These are phyloP conservation scores for Colletotrichum horii DNA, from an alignment of 2,329 filamentous ascomycete genomes.

Conservation along the genomic window DNA sequence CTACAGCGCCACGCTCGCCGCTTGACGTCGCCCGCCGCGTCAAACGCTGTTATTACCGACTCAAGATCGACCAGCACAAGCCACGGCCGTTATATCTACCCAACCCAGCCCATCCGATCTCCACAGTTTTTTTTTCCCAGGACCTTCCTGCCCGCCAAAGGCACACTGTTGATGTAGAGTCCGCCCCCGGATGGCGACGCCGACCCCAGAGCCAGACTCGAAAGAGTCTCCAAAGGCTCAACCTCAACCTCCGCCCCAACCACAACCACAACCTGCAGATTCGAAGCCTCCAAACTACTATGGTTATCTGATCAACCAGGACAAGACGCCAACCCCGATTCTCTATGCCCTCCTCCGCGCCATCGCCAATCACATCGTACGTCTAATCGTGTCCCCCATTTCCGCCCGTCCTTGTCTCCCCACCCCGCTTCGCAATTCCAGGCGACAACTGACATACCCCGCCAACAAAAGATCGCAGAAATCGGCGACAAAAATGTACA, in stretches of 20 bases:
- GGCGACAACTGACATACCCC: conserved; percentile 12
- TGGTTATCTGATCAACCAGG: conserved; percentile 69
- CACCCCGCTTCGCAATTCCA: neutral
- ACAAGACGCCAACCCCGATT: conserved; percentile 71
- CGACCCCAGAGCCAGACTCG: conserved; percentile 22
- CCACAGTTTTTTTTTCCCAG: neutral
- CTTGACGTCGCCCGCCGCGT: neutral
- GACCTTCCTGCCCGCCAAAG: conserved; percentile 12
- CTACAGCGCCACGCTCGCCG: neutral
- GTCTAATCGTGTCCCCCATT: conserved; percentile 31
- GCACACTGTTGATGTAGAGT: conserved; percentile 13
- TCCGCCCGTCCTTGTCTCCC: neutral
- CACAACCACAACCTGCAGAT: neutral
- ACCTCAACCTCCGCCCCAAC: conserved; percentile 10
- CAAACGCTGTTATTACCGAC: neutral
- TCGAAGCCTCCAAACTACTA: conserved; percentile 43
- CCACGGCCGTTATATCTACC: conserved; percentile 6
- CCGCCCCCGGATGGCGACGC: conserved; percentile 22
- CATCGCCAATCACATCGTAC: conserved; percentile 74
- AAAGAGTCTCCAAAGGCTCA: conserved; percentile 18
- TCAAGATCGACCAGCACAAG: neutral
- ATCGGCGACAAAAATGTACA: conserved; percentile 62
- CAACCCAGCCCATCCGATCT: neutral
- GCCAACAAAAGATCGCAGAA: conserved; percentile 53
- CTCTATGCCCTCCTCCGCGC: conserved; percentile 72